These are phyloP conservation scores for Pseudocercospora vitis DNA, from an alignment of 2,329 filamentous ascomycete genomes.

Conservation along the genomic window DNA sequence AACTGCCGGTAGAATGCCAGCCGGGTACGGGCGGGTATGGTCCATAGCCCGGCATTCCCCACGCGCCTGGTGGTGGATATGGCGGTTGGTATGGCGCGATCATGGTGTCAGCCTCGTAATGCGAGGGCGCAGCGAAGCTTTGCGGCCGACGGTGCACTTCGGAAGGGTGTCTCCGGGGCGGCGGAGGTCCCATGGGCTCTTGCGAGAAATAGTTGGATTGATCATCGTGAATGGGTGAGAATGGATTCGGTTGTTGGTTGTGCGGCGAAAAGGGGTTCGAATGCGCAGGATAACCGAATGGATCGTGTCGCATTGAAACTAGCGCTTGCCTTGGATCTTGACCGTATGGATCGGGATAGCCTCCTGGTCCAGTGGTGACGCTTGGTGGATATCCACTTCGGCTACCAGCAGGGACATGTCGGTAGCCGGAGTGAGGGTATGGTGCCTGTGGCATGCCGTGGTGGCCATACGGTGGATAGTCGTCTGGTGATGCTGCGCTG, in stretches of 20 bases:
- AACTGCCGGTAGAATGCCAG: slow-evolving; percentile 29
- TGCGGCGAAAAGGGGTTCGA: slow-evolving; percentile 43
- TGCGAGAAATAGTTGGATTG: slow-evolving; percentile 40
- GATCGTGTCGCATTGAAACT: slow-evolving; percentile 36
- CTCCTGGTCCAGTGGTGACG: slow-evolving; percentile 25
- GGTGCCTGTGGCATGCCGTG: slow-evolving; percentile 39
- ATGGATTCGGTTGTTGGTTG: slow-evolving; percentile 31
- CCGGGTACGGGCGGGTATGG: slow-evolving; percentile 24
- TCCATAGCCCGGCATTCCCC: slow-evolving; percentile 25
- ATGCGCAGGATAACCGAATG: slow-evolving; percentile 40
- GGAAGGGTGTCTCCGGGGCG: slow-evolving; percentile 29
- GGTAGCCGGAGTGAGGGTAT: slow-evolving; percentile 33
- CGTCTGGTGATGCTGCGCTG: slow-evolving; percentile 47
- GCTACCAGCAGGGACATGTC: slow-evolving; percentile 32
- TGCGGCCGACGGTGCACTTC: slow-evolving; percentile 29
- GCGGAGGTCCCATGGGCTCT: slow-evolving; percentile 29
- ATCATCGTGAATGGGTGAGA: slow-evolving; percentile 34
- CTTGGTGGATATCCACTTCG: slow-evolving; percentile 39
- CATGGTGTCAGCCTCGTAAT: slow-evolving; percentile 32
- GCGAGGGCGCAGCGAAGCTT: slow-evolving; percentile 33
- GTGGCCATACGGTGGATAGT: slow-evolving; percentile 45
- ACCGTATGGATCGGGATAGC: slow-evolving; percentile 29
- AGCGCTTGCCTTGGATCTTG: slow-evolving; percentile 31
- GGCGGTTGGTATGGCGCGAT: slow-evolving; percentile 30
- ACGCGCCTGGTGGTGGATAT: slow-evolving; percentile 24